Conservation (phyloP, 805 yeast species). For the Candida stauntonica region DNA sequence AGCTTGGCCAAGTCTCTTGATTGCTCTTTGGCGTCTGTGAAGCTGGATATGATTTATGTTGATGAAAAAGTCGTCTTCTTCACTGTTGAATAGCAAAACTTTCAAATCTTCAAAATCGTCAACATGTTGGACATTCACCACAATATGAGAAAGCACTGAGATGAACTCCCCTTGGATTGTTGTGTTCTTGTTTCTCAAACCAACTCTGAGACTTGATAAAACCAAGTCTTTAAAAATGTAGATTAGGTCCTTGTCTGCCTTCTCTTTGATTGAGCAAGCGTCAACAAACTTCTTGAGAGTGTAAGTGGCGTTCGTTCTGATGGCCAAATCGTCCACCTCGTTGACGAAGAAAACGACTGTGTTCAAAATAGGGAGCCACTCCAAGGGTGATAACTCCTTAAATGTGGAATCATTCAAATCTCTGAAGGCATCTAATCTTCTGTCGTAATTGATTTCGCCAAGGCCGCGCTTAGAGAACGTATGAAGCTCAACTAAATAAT, state of each 20-base stretch:
- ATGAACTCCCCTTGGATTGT: constrained; percentile 70
- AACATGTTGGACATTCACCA: constrained; percentile 40
- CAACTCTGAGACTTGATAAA: constrained; percentile 62
- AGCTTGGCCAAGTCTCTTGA: constrained; percentile 54
- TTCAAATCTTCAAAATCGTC: constrained; percentile 64
- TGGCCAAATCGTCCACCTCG: constrained; percentile 73
- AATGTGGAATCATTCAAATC: constrained; percentile 55
- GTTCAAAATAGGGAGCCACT: constrained; percentile 80
- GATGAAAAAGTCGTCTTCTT: constrained; percentile 76
- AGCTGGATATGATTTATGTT: constrained; percentile 81
- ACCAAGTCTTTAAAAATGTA: constrained; percentile 47
- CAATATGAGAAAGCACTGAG: constrained; percentile 58
- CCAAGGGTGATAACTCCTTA: constrained; percentile 38
- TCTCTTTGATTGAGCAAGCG: constrained; percentile 24
- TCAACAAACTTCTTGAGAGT: constrained; percentile 64
- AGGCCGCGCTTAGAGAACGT: constrained; percentile 58
- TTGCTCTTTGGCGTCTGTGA: constrained; percentile 81
- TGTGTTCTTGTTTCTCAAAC: constrained; percentile 58
- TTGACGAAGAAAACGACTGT: constrained; percentile 65
- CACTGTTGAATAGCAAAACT: constrained; percentile 55
- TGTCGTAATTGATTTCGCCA: constrained; percentile 76
- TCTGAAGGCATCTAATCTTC: constrained; percentile 64
- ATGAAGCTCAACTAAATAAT: constrained; percentile 61
- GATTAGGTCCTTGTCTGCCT: constrained; percentile 29
- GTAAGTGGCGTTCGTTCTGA: constrained; percentile 73